Base-by-base conservation (phyloP, 495 filamentous ascomycete species). In the Penicillium daleae region DNA sequence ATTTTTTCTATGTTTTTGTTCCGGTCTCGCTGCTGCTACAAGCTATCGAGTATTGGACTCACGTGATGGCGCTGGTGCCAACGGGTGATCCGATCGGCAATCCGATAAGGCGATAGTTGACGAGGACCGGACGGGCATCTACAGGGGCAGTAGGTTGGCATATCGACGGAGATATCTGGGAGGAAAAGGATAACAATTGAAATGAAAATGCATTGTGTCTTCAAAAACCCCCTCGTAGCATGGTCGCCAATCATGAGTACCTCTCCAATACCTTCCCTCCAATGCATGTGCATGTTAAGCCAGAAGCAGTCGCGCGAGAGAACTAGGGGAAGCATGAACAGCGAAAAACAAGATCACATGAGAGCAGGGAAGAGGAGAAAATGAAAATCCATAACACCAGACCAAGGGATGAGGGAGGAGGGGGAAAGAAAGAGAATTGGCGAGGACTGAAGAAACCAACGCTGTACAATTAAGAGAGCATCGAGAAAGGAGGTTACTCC, bases 51-150 rank as follows among this genome's bases (percentile, higher is more conserved):
- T n/a, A 64, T 64, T 61, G 53, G 4, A 35, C 63, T 72, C 70
- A 72, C 70, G 70, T 72, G 70, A 72, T 50, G 51, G 46, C 64
- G 70, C 70, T 44, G 67, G 63, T 64, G 63, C 70, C 70, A 68
- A 64, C 59, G 22, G 59, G 62, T 42, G 69, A 64, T 68, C 69
- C 59, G 62, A 65, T 51, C 42, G 27, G 31, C 22, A 24, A n/a
- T 12, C n/a, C 56, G 61, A 65, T 61, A 61, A 57, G 62, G n/a
- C 31, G 13, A 48, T 54, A 32, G 42, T 32, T 27, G 24, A 17
- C 33, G 37, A 17, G 15, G 50, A 32, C 31, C n/a, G 19, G 13
- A 13, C 2, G 21, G 35, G 29, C 21, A 42, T 42, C 35, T 42
- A 21, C n/a, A 44, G 1, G 19, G 12, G 6, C 0, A 21, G 40